These are phyloP conservation scores for Periglandula ipomoeae DNA, from an alignment of 2,329 filamentous ascomycete species.

Conservation along the genomic window DNA sequence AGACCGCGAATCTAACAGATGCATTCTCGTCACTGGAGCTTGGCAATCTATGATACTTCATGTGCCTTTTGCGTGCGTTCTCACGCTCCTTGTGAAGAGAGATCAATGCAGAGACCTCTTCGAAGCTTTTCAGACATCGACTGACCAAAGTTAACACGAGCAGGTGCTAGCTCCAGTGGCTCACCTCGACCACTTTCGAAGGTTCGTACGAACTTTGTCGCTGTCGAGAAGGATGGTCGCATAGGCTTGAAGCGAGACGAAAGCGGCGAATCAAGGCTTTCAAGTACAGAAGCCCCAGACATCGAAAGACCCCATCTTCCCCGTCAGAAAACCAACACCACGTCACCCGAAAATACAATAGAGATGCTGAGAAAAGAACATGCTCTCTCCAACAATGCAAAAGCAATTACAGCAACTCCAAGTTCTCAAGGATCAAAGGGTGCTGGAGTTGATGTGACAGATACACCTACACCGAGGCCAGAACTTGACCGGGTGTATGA, in stretches of 20 bases:
- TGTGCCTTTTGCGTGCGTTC: background rate
- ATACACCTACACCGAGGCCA: background rate
- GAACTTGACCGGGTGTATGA: background rate
- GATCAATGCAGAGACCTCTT: background rate
- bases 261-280: slow-evolving; percentile 29
- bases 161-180: slow-evolving; percentile 29
- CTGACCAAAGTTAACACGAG: slow-evolving; percentile 14
- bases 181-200: slow-evolving; percentile 62
- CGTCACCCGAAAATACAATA: slow-evolving; percentile 16
- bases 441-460: background rate
- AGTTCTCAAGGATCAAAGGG: background rate
- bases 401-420: background rate
- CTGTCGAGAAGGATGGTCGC: slow-evolving; percentile 57
- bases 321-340: slow-evolving; percentile 27
- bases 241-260: slow-evolving; percentile 39
- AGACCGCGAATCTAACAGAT: background rate
- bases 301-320: slow-evolving; percentile 22
- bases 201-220: slow-evolving; percentile 66
- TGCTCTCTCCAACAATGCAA: background rate
- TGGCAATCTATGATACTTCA: background rate
- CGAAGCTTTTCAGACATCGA: slow-evolving; percentile 9
- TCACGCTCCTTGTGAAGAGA: background rate
- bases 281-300: slow-evolving; percentile 25
- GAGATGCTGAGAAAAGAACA: slow-evolving; percentile 2
- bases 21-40: background rate